These are phyloP conservation scores for Fabrea salina DNA, from an alignment of 169 alveolate species.

Conservation along the genomic window DNA sequence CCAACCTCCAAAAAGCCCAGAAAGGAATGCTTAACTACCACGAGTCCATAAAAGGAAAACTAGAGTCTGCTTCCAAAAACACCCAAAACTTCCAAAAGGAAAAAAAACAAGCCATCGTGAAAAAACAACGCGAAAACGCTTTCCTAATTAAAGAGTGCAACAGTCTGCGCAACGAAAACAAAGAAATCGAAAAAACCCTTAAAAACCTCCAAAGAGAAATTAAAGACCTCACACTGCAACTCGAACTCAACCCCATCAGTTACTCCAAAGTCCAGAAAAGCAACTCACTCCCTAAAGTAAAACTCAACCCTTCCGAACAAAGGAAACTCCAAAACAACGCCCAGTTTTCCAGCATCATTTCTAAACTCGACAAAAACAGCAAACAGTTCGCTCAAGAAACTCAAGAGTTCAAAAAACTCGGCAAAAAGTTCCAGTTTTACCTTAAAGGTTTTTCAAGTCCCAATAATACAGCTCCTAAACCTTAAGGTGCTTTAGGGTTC, in stretches of 20 bases:
- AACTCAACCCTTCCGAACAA: background rate
- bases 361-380: constrained; percentile 19
- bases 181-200: constrained; percentile 39
- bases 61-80: constrained; percentile 31
- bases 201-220: constrained; percentile 36
- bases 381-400: constrained; percentile 5
- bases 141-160: constrained; percentile 46
- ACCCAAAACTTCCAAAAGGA: constrained; percentile 45
- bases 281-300: background rate
- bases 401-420: constrained; percentile 1
- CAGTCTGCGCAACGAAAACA: constrained; percentile 42
- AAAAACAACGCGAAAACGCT: constrained; percentile 44
- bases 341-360: constrained; percentile 1
- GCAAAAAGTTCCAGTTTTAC: no score
- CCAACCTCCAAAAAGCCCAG: constrained; percentile 27
- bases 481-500: no score
- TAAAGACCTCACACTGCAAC: constrained; percentile 17
- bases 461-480: no score
- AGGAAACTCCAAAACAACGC: background rate
- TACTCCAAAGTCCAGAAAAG: background rate
- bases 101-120: constrained; percentile 35
- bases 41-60: constrained; percentile 43
- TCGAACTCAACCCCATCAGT: background rate
- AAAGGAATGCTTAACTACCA: constrained; percentile 44
- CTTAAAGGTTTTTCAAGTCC: no score